phyloP scores from a whole-genome alignment of 305 asterid species.

The Plantago coronopus region DNA sequence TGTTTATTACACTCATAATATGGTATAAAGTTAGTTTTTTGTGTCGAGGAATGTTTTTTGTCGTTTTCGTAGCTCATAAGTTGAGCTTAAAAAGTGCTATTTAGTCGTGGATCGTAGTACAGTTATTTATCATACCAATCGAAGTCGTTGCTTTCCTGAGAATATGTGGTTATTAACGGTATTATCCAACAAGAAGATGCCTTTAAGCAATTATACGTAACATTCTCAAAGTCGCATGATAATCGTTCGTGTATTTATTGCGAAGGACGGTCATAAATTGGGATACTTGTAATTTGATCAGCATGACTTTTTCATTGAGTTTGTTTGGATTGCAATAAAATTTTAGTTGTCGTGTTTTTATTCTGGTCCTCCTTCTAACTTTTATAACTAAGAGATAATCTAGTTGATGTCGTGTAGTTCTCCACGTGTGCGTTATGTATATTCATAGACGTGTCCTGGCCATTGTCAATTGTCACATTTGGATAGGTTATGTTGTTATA shows the following conservation, averaged over 20 bases:
- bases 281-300: not conserved
- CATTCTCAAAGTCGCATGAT: not conserved
- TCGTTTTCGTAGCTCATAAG: no score
- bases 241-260: not conserved
- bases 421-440: no score
- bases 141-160: not conserved
- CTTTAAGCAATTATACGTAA: not conserved
- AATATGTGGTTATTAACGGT: not conserved
- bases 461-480: not conserved
- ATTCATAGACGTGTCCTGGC: no score
- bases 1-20: no score
- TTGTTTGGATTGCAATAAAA: no score
- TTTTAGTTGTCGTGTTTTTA: no score
- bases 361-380: no score
- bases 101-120: not conserved
- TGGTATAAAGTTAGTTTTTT: no score
- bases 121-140: not conserved
- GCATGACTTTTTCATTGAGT: not conserved
- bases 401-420: not conserved
- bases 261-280: not conserved
- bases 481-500: no score
- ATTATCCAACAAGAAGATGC: not conserved
- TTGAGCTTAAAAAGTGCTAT: no score
- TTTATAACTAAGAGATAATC: no score
- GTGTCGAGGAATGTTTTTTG: not conserved